Evolutionary conservation across 495 filamentous ascomycete species (phyloP), one percentile per base, ranked within the genome.

Genomic region (Lichenothelia convexa): DNA sequence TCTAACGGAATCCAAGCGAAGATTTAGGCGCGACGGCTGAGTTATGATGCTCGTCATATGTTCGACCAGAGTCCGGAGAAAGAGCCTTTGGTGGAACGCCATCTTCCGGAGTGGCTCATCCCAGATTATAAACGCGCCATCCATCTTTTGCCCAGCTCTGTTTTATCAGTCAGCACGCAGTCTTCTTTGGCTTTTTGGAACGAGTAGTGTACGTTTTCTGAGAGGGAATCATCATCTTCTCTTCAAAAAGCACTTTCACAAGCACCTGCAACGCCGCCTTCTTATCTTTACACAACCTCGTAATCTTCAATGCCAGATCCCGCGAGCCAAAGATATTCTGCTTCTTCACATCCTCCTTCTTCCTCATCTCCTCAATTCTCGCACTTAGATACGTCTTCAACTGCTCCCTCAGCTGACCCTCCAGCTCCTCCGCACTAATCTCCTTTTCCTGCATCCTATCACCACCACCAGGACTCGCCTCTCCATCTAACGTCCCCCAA

Each of bases 401-500:
- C n/a, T 45, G 7, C 2, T n/a, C 21, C 29, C 40, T 35, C 13
- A 45, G 27, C 12, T 42, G 37, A 3, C 36, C 32, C 22, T 34
- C 44, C 8, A 46, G 13, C 19, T 16, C 32, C 17, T 24, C 38
- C 18, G 2, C 30, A 29, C 32, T 38, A 4, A 13, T 16, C n/a
- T n/a, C 24, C 22, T 18, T 24, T 11, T n/a, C 34, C 19, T 20
- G 18, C 18, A 11, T 16, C 3, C 15, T 22, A 4, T 18, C 22
- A 7, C 22, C 11, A n/a, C 29, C 15, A 12, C 30, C 13, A 16
- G 15, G 12, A 16, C 11, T n/a, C 4, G 13, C 26, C 9, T 44
- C 34, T 2, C 36, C 26, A 32, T 55, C 42, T 20, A 77, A 47
- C 29, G 61, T 49, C 21, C 52, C 57, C 87, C 87, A 95, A 56